Base-by-base conservation (phyloP, 2,329 filamentous ascomycete species). In the Aotearoamyces nothofagi region DNA sequence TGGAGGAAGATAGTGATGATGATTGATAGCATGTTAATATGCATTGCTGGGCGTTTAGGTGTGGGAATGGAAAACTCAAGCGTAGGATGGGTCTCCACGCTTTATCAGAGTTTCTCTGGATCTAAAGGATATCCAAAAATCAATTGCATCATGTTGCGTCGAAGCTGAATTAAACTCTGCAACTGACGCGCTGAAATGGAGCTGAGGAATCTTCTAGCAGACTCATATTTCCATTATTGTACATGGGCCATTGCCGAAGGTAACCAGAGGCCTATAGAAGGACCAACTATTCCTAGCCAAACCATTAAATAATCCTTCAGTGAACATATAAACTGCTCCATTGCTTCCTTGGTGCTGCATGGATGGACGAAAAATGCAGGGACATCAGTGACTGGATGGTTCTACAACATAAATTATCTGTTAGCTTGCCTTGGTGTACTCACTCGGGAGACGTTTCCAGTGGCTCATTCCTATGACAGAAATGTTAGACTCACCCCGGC, bases 321-420 rank as follows among this genome's bases (percentile, higher is more conserved):
- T 47, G 61, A 52, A 42, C 69, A 73, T 22, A 45, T 37, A 44
- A 83, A 73, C 29, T 58, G 60, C 41, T 61, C 60, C 66, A 96
- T 79, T 29, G 80, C 79, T 39, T 87, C 78, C 32, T 78, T 79
- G 6, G 90, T 80, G 50, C 81, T 71, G 55, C 90, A 96, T 14
- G 90, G 87, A 56, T 98, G 90, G 42, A 96, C 66, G 54, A 93
- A 94, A 54, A 87, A 94, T 27, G 73, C 69, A 22, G 84, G 82
- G 33, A 75, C 54, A 30, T 78, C 78, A 33, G 74, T 81, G 34
- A 80, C 54, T 29, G 90, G 87, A 61, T 96, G 84, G 53, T 42
- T 46, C 49, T 52, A 29, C n/a, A n/a, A n/a, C n/a, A n/a, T n/a
- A n/a, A n/a, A n/a, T n/a, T n/a, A n/a, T n/a, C n/a, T n/a, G n/a